Percentiles rank a stretch among this genome's conserved stretches.
Evolutionary conservation across 208 protist genomes (phyloP).

Genomic region (Trypanosoma platydactyli): DNA sequence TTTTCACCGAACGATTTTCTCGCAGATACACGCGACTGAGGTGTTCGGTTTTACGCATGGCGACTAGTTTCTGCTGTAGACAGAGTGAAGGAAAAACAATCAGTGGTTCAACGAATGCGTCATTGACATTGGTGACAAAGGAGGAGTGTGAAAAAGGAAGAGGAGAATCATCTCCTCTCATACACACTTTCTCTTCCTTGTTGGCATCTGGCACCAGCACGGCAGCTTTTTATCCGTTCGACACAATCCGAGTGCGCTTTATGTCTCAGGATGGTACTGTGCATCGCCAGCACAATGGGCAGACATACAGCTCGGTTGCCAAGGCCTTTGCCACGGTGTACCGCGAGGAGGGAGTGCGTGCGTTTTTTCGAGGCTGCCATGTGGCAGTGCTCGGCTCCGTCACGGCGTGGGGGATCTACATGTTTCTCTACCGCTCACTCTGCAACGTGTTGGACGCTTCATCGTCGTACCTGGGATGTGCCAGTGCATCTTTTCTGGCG

Average conservation of each 20-base stretch:
- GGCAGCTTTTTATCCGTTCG: constrained; percentile 85
- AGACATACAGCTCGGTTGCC: constrained; percentile 50
- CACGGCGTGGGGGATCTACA: constrained; percentile 84
- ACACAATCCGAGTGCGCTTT: constrained; percentile 81
- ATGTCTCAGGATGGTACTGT: constrained; percentile 84
- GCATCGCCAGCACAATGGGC: constrained; percentile 72
- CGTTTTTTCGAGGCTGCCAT: constrained; percentile 72
- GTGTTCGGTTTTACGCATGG: not conserved
- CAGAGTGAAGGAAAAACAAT: too few species aligned
- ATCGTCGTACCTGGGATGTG: constrained; percentile 44
- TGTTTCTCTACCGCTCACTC: constrained; percentile 79
- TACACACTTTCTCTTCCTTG: constrained; percentile 71
- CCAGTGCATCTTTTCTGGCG: constrained; percentile 56
- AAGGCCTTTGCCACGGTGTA: constrained; percentile 39
- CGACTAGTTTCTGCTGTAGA: not conserved
- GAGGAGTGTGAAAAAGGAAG: too few species aligned
- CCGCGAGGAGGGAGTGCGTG: constrained; percentile 53
- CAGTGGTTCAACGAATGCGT: too few species aligned
- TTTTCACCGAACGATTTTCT: constrained; percentile 7
- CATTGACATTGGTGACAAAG: too few species aligned
- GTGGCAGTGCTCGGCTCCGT: constrained; percentile 61
- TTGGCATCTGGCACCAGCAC: constrained; percentile 72
- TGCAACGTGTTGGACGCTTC: constrained; percentile 26
- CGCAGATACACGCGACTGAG: not conserved
- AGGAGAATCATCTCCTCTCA: constrained; percentile 33